These are phyloP conservation scores for Termitomyces sp. DNA, from an alignment of 768 basidiomycete genomes.

Conservation along the genomic window DNA sequence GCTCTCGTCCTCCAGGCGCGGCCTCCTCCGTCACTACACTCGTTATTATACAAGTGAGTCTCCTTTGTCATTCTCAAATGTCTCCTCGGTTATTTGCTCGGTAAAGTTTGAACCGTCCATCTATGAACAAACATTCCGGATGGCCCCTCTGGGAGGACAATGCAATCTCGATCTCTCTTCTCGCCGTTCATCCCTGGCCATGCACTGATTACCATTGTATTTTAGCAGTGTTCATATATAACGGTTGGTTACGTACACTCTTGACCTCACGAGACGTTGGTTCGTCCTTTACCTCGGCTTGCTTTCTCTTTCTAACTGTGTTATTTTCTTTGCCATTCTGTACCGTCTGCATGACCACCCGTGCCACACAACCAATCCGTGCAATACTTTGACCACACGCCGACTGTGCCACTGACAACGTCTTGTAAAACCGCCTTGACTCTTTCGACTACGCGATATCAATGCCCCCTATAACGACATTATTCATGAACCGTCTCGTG, in stretches of 20 bases:
- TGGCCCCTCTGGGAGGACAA: conserved; percentile 17
- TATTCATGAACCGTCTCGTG: conserved; percentile 35
- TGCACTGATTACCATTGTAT: conserved; percentile 26
- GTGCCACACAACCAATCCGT: conserved; percentile 13
- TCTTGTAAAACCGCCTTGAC: conserved; percentile 9
- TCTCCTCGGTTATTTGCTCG: conserved; percentile 3
- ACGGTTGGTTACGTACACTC: conserved; percentile 18
- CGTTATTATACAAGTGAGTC: conserved; percentile 49
- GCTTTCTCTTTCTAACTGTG: conserved; percentile 26
- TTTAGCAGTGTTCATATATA: conserved; percentile 25
- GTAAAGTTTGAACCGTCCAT: neutral
- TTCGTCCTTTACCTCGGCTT: conserved; percentile 16
- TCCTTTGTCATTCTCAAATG: conserved; percentile 10
- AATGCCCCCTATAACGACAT: conserved; percentile 19
- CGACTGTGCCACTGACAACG: conserved; percentile 9
- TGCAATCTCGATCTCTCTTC: conserved; percentile 19
- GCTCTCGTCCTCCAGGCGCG: conserved; percentile 43
- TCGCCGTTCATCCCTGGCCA: neutral
- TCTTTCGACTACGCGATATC: conserved; percentile 10
- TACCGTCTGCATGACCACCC: conserved; percentile 15
- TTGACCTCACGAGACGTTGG: conserved; percentile 21
- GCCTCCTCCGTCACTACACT: conserved; percentile 67
- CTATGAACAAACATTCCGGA: conserved; percentile 7
- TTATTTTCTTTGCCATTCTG: conserved; percentile 12
- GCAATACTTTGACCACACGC: conserved; percentile 5